Percentiles rank a stretch among this genome's conserved stretches.
Conservation (phyloP, 345 rosid species). For the Hevea brasiliensis region DNA sequence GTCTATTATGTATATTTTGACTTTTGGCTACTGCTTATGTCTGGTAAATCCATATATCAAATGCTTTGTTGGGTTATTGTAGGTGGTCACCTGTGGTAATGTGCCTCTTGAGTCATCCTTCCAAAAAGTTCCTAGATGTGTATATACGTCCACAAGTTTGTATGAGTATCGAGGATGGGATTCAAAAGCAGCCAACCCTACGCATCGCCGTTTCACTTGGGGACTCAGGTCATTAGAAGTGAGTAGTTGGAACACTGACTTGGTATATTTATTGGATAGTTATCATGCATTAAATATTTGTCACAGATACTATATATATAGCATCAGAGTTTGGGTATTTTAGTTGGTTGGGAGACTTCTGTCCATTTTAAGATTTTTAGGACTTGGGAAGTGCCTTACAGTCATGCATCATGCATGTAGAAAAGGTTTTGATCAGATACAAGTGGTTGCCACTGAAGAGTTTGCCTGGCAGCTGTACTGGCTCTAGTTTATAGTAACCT, state of each 20-base stretch:
- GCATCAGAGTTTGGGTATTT: too few species aligned
- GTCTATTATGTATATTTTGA: not conserved
- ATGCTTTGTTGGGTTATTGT: conserved; percentile 22
- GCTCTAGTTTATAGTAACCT: not conserved
- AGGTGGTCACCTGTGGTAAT: conserved; percentile 98
- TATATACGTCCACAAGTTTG: conserved; percentile 89
- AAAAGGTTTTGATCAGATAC: conserved; percentile 1
- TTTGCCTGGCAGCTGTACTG: not conserved
- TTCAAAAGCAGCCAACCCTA: conserved; percentile 88
- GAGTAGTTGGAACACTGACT: conserved; percentile 33
- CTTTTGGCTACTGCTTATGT: not conserved
- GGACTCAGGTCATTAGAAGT: conserved; percentile 87
- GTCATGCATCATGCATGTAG: not conserved
- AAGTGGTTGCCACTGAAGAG: not conserved
- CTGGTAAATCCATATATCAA: not conserved
- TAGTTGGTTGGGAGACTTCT: too few species aligned
- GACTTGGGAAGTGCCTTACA: too few species aligned
- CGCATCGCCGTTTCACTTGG: conserved; percentile 92
- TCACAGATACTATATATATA: not conserved
- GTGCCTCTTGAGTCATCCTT: conserved; percentile 97
- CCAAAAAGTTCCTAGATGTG: conserved; percentile 94
- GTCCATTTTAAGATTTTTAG: too few species aligned
- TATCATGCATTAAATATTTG: too few species aligned
- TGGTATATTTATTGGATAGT: not conserved
- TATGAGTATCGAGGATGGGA: conserved; percentile 97